Base-by-base conservation (phyloP, 257 asterid species). In the Anisodus acutangulus region DNA sequence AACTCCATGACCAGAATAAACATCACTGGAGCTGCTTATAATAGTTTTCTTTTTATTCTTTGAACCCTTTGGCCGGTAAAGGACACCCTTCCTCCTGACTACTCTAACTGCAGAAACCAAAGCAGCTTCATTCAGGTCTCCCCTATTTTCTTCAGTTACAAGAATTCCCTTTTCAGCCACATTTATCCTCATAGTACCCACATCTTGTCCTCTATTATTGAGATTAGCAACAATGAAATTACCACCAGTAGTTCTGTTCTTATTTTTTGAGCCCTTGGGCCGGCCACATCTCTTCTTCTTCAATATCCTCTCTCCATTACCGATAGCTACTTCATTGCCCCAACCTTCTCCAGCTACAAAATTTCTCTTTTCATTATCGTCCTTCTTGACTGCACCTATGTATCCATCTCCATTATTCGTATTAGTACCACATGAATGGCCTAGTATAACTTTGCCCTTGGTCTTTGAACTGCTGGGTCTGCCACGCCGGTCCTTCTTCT, bases 181-280 rank as follows among this genome's bases (percentile, higher is more conserved):
- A 78, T 78, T 35, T 53, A 78, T 51, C 49, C 82, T 78, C 82
- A 31, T 53, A 31, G 64, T 53, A 78, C 64, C 64, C 49, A 15
- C 82, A 78, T 78, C 64, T 26, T 53, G 82, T 53, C 43, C 64
- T 53, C 64, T 16, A 78, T 78, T 78, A 13, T 78, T 78, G 41
- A 78, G 49, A 78, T 78, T 78, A 53, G 64, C 82, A 53, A 26
- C 64, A 26, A 37, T 55, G 15, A 31, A 53, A 13, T 78, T 53
- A 78, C 81, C 3, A 49, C 49, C 37, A 41, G 84, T 81, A 81
- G 49, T 8, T 81, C 47, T 62, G 58, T 81, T 81, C 85, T 85
- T 86, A 26, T n/a, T 83, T 11, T 64, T 45, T n/a, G 89, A 19
- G 68, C 66, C 83, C 66, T 81, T 81, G 62, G 81, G 87, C n/a